phyloP scores from a whole-genome alignment of 2,329 filamentous ascomycete species.

The Colletotrichum godetiae region DNA sequence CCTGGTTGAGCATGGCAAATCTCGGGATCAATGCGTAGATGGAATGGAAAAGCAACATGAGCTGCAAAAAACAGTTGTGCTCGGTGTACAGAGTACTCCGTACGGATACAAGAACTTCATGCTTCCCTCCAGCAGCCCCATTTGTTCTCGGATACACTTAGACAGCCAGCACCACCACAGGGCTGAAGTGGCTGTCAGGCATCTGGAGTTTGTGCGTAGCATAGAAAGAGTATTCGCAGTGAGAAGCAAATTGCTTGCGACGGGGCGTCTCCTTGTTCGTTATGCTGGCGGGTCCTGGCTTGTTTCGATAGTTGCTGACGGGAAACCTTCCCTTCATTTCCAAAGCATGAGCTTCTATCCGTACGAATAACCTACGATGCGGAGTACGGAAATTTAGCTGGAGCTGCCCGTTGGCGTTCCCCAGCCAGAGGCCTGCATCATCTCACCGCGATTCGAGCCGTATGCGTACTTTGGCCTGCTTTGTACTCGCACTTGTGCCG shows the following conservation, averaged over 20 bases:
- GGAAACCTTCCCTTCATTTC: slow-evolving; percentile 25
- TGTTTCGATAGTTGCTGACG: slow-evolving; percentile 6
- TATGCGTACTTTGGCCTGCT: background rate
- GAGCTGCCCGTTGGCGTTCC: background rate
- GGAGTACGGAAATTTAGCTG: slow-evolving; percentile 6
- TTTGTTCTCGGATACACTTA: background rate
- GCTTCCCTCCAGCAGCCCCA: background rate
- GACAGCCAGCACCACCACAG: slow-evolving; percentile 8
- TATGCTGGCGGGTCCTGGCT: slow-evolving; percentile 23
- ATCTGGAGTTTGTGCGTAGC: slow-evolving; percentile 8
- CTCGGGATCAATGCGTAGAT: slow-evolving; percentile 17
- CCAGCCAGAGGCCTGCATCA: background rate
- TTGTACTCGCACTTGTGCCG: background rate
- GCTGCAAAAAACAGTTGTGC: background rate
- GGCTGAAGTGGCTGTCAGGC: slow-evolving; percentile 19
- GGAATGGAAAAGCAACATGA: background rate
- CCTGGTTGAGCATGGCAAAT: slow-evolving; percentile 4
- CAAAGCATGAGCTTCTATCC: slow-evolving; percentile 26
- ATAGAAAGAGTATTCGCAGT: slow-evolving; percentile 7
- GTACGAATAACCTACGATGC: slow-evolving; percentile 4
- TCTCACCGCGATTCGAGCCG: background rate
- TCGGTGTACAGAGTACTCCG: background rate
- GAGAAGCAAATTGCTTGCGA: slow-evolving; percentile 8
- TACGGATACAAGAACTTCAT: background rate
- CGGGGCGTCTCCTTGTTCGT: slow-evolving; percentile 16